phyloP scores from a whole-genome alignment of 2,329 filamentous ascomycete genomes.

The Penicillium sp. region DNA sequence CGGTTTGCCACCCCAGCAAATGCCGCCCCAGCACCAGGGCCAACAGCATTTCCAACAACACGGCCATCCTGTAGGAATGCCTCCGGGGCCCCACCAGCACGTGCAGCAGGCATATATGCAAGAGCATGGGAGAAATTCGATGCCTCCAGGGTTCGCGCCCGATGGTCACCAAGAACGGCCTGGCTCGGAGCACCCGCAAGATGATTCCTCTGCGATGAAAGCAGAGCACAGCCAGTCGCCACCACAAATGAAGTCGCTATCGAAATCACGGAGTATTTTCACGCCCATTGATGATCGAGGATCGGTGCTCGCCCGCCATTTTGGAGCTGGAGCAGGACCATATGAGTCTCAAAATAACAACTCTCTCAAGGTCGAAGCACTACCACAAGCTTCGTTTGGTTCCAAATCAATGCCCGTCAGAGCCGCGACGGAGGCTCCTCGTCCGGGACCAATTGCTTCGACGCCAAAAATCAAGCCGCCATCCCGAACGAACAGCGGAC shows the following conservation, averaged over 20 bases:
- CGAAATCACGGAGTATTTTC: constrained; percentile 87
- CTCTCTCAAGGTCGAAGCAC: constrained; percentile 34
- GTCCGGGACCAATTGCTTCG: constrained; percentile 57
- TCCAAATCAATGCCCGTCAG: constrained; percentile 60
- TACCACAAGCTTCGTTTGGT: constrained; percentile 49
- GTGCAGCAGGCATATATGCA: constrained; percentile 70
- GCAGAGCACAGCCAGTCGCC: constrained; percentile 46
- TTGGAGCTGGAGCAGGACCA: constrained; percentile 62
- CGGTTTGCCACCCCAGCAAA: constrained; percentile 28
- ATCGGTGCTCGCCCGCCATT: constrained; percentile 82
- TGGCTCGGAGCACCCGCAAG: constrained; percentile 56
- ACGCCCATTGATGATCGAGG: constrained; percentile 93
- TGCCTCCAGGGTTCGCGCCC: constrained; percentile 66
- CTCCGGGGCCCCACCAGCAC: constrained; percentile 46
- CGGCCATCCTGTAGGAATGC: constrained; percentile 30
- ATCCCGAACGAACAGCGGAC: constrained; percentile 73
- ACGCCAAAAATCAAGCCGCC: constrained; percentile 70
- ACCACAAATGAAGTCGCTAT: constrained; percentile 60
- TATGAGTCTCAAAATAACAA: constrained; percentile 48
- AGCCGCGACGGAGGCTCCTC: constrained; percentile 47
- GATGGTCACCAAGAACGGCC: constrained; percentile 57
- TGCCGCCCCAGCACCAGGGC: constrained; percentile 42
- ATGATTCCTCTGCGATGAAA: constrained; percentile 49
- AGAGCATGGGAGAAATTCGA: constrained; percentile 70
- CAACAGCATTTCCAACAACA: constrained; percentile 42